Base-by-base conservation (phyloP, 2,329 filamentous ascomycete genomes). In the Sphaerostilbella broomeana region DNA sequence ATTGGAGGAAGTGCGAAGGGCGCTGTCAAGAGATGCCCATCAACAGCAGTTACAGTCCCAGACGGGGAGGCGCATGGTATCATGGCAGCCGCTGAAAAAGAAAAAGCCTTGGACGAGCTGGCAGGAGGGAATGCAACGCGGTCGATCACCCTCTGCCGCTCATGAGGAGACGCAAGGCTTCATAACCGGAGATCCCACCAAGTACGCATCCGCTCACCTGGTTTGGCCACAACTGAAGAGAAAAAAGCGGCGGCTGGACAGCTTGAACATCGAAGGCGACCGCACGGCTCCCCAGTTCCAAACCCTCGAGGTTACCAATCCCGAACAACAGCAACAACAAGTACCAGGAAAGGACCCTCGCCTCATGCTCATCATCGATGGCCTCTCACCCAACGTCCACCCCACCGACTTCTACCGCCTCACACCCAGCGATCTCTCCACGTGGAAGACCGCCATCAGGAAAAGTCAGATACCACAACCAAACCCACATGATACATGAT, bases 331-430 rank as follows among this genome's bases (percentile, higher is more conserved):
- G n/a, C 24, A 39, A 5, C 19, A 16, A n/a, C 18, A 26, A 32
- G 24, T 26, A n/a, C n/a, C 33, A 13, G 44, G 15, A 37, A 22
- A 10, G 33, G 30, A 42, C 33, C 15, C 37, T 15, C 45, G 39
- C 16, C 24, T 48, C 43, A 67, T 70, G 51, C 66, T 89, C 27
- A 65, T 80, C 28, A 61, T 88, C 25, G 66, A 66, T 15, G 72
- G 75, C 26, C 70, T 76, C 6, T 77, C 74, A 51, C 70, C 69
- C 41, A 70, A 73, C 15, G 68, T 89, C 29, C 66, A 68, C 15
- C 74, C 81, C 50, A 74, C 72, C 48, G 85, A 90, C 62, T 89
- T 90, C 60, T 71, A 77, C 47, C 79, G 84, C 40, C 60, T 88
- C 13, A 70, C 77, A 5, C 72, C 73, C 2, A 74, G 71, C 51